Conservation (phyloP, 2,329 filamentous ascomycete species). For the Trichoderma sp. region DNA sequence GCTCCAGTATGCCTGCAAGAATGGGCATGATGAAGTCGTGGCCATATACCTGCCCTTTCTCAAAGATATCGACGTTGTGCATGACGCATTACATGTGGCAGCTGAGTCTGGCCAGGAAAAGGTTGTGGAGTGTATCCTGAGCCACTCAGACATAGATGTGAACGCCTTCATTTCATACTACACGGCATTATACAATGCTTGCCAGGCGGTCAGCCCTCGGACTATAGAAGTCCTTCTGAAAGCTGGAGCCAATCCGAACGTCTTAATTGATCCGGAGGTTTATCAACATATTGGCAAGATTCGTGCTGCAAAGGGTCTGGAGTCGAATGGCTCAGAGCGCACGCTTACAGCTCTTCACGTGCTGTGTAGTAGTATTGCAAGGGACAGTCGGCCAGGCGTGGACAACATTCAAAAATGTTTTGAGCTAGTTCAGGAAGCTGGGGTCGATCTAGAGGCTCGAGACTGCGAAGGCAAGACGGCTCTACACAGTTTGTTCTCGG, state of each 20-base stretch:
- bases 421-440: background rate
- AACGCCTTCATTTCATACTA: constrained; percentile 27
- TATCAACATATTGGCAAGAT: background rate
- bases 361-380: background rate
- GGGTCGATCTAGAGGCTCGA: background rate
- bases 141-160: constrained; percentile 31
- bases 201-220: constrained; percentile 7
- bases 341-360: background rate
- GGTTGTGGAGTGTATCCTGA: constrained; percentile 30
- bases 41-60: constrained; percentile 29
- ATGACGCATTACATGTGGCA: constrained; percentile 30
- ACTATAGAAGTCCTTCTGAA: constrained; percentile 29
- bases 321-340: background rate
- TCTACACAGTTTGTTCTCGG: constrained; percentile 21
- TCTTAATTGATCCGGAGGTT: background rate
- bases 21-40: constrained; percentile 28
- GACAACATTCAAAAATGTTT: background rate
- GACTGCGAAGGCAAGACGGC: constrained; percentile 18
- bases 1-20: constrained; percentile 31
- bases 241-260: constrained; percentile 32
- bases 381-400: background rate
- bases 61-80: constrained; percentile 22
- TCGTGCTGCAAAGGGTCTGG: background rate
- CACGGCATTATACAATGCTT: constrained; percentile 27
- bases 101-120: constrained; percentile 21